A percentile compares a stretch with the other conserved stretches of the same genome.
Evolutionary conservation across 345 rosid genomes (phyloP).

Genomic region (Conringia planisiliqua): DNA sequence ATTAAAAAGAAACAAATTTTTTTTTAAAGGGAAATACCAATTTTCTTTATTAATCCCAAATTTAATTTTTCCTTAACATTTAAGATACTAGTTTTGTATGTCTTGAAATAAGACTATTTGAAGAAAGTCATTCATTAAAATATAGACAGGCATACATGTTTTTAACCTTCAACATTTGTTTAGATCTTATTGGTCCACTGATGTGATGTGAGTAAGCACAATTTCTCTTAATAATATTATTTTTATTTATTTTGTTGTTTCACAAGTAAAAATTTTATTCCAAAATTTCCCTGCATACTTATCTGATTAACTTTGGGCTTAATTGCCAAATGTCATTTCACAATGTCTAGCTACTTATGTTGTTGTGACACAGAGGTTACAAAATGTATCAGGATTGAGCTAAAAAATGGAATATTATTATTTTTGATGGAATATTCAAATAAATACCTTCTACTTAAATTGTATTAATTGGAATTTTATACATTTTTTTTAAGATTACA

Average conservation of each 20-base stretch:
- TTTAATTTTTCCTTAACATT: not conserved
- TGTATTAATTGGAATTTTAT: not conserved
- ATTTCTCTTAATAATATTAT: not conserved
- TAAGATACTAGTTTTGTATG: not conserved
- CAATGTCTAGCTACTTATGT: not conserved
- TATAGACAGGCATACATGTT: not conserved
- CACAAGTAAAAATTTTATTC: not conserved
- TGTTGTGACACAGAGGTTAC: too few relatives aligned
- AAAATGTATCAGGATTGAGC: too few relatives aligned
- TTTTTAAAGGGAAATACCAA: not conserved
- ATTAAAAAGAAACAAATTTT: not conserved
- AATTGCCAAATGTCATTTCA: not conserved
- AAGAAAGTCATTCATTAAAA: not conserved
- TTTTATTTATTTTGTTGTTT: not conserved
- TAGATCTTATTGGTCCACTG: conserved; percentile 1
- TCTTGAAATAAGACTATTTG: not conserved
- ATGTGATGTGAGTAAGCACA: not conserved
- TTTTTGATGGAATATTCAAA: not conserved
- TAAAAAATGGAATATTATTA: not conserved
- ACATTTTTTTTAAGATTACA: not conserved
- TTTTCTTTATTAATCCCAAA: not conserved
- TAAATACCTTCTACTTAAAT: not conserved
- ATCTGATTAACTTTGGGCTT: not conserved
- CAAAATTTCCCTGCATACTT: not conserved
- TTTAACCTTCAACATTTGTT: conserved; percentile 3